Evolutionary conservation across 345 rosid genomes (phyloP), one percentile per base, ranked within the genome.

Genomic region (Pistacia vera): DNA sequence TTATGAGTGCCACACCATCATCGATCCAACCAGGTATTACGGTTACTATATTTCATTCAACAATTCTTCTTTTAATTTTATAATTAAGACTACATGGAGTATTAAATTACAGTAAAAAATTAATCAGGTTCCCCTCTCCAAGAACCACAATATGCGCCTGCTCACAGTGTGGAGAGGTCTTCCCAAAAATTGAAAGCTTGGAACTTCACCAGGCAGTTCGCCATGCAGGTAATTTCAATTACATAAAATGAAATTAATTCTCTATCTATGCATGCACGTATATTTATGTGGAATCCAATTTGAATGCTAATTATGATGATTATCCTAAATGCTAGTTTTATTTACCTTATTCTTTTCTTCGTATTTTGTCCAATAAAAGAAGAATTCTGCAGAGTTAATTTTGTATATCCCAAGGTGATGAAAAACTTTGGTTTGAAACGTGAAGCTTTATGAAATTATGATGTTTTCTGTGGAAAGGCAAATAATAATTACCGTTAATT

Each of bases 131-230:
- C 73, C 97, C 97, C 4, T 71, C 90, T 48, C 88, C 97, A 56
- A 88, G 99, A 72, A 78, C 81, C 75, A 87, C 90, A 73, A 82
- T 96, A 11, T 82, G 90, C 84, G 79, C 95, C 51, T 95, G 99
- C 81, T 69, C 94, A 18, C 97, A 90, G 68, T 96, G 99, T 46
- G 99, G 98, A 46, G 99, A 96, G 83, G 92, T 96, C 67, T 96
- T 96, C 79, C 94, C 97, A 0, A 93, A 93, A 86, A 78, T 85
- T 64, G 99, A 93, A 85, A 93, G 95, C 90, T 82, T 96, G 81
- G 99, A 96, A 80, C 93, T 93, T 77, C 99, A 96, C 79, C 99
- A 96, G 81, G 92, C 90, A 16, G 90, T 93, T 85, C 98, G 99
- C 56, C 99, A 96, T 81, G 99, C 99, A 68, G 99, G 99, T 90